Base-by-base conservation (phyloP, 164 flowering plant genomes). In the Amborella trichopoda region DNA sequence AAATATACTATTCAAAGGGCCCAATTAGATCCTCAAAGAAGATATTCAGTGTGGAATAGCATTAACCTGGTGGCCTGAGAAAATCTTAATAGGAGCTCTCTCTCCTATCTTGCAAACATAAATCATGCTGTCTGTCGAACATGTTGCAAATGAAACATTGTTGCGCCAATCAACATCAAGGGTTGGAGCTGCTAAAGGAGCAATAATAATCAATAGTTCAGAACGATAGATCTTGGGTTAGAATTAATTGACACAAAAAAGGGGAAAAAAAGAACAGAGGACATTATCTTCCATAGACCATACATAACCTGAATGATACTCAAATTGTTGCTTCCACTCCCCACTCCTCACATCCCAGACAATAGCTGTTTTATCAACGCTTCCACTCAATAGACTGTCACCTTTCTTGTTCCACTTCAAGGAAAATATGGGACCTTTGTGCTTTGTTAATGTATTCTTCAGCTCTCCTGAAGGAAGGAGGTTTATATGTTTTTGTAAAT, bases 101-200 rank as follows among this genome's bases (percentile, higher is more conserved):
- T 87, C 99, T 30, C 95, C 96, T 61, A 91, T 70, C 72, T 87
- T 87, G 68, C 95, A 91, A 43, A 91, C 95, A 80, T 81, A 74
- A 30, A 91, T 91, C 99, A 76, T 83, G 48, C 56, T 68, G 62
- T 91, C 99, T 4, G 97, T 85, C 27, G 99, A 91, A 59, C 96
- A 81, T 3, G 96, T 83, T 23, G 99, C 99, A 68, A 91, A 91
- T 17, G 93, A 75, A 46, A 46, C 64, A 76, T 81, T 84, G 63
- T 75, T 84, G 48, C 95, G 71, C 99, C 99, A 91, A 54, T 91
- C 99, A 63, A 91, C 99, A 74, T 91, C 99, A 60, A 91, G 94
- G 14, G 85, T 77, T 59, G 99, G 96, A 52, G 93, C 99, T 91
- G 58, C 51, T 53, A 39, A 52, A 26, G 21, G 20, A n/a, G 33